Conservation (phyloP, 768 basidiomycete species). For the Rossbeevera mucosa region DNA sequence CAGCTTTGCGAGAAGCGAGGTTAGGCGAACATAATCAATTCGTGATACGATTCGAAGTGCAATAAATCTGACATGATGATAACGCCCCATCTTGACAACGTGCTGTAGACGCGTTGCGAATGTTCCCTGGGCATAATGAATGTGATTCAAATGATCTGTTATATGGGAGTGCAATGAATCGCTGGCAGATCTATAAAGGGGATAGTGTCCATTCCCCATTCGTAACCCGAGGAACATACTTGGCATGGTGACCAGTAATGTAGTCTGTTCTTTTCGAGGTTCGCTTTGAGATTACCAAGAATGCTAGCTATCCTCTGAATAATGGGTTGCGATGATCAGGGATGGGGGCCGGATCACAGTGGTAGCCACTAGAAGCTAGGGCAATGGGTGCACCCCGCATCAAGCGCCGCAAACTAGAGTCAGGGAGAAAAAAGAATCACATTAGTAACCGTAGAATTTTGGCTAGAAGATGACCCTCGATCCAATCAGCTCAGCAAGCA, state of each 20-base stretch:
- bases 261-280: slow-evolving; percentile 47
- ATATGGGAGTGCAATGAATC: not conserved
- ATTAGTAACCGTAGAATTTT: not conserved
- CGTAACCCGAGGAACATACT: slow-evolving; percentile 49
- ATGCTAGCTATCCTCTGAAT: slow-evolving; percentile 56
- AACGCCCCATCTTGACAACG: slow-evolving; percentile 44
- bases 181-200: slow-evolving; percentile 38
- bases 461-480: slow-evolving; percentile 30
- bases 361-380: slow-evolving; percentile 56
- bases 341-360: slow-evolving; percentile 40
- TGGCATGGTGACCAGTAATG: slow-evolving; percentile 36
- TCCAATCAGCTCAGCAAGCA: slow-evolving; percentile 65
- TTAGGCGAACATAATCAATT: slow-evolving; percentile 49
- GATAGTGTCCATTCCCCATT: slow-evolving; percentile 55
- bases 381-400: slow-evolving; percentile 64
- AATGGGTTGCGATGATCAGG: slow-evolving; percentile 61
- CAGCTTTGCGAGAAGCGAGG: slow-evolving; percentile 42
- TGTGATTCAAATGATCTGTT: not conserved
- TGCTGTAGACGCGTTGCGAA: slow-evolving; percentile 5
- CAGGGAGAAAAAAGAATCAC: not conserved
- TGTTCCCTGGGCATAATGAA: slow-evolving; percentile 11
- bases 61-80: slow-evolving; percentile 70
- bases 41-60: slow-evolving; percentile 62
- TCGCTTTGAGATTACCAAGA: slow-evolving; percentile 49
- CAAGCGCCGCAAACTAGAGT: slow-evolving; percentile 60